These are phyloP conservation scores for Colletotrichum tropicicola DNA, from an alignment of 2,329 filamentous ascomycete genomes.

Conservation along the genomic window DNA sequence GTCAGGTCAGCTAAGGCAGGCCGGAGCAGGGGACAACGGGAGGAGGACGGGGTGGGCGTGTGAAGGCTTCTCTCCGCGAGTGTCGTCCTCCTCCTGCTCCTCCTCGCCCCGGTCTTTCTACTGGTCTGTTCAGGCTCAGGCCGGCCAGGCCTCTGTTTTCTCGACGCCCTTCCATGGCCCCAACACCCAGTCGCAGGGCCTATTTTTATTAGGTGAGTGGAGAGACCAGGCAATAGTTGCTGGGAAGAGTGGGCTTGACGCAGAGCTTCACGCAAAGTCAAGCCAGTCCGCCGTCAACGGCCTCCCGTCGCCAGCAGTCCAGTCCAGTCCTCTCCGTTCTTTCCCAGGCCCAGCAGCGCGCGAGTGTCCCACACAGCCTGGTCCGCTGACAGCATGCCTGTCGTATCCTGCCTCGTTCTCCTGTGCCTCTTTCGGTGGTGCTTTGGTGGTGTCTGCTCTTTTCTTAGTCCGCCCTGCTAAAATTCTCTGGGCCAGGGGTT, in stretches of 20 bases:
- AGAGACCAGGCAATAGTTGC: slow-evolving; percentile 23
- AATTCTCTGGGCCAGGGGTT: slow-evolving; percentile 8
- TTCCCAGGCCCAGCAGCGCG: no score
- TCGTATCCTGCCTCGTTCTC: neutral
- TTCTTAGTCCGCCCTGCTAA: neutral
- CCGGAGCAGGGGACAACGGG: slow-evolving; percentile 1
- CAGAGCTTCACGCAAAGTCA: slow-evolving; percentile 17
- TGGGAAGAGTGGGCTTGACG: slow-evolving; percentile 18
- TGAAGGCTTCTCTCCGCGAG: neutral
- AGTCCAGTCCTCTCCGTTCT: no score
- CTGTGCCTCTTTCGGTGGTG: neutral
- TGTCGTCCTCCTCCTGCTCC: neutral
- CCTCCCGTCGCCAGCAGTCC: neutral
- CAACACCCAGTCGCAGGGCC: slow-evolving; percentile 11
- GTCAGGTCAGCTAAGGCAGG: slow-evolving; percentile 12
- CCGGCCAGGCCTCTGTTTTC: neutral
- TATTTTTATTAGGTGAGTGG: slow-evolving; percentile 23
- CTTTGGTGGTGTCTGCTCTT: neutral
- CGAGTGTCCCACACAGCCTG: no score
- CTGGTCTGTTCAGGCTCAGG: neutral
- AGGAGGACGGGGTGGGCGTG: neutral
- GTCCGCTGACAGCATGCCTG: slow-evolving; percentile 3
- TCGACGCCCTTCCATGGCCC: slow-evolving; percentile 12
- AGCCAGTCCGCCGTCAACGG: neutral
- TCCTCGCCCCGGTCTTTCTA: no score